Percentiles rank a stretch among this genome's conserved stretches.
Evolutionary conservation across 306 rosid species (phyloP).

Genomic region (Malus fusca): DNA sequence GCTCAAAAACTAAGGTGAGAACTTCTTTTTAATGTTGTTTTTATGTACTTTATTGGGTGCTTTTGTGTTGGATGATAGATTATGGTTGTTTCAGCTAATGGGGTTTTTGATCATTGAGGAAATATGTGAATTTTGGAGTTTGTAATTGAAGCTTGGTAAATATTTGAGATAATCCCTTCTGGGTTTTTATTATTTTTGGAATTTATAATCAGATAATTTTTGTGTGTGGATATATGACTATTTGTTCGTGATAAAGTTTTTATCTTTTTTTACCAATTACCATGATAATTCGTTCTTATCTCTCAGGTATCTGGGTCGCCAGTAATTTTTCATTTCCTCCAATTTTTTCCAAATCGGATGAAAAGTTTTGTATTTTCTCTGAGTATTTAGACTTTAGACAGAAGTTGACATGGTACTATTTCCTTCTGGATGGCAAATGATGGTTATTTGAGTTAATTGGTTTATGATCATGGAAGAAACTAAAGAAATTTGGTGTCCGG

Average conservation of each 20-base stretch:
- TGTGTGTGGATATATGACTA: neutral
- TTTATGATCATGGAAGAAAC: conserved; percentile 1
- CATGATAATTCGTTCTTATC: neutral
- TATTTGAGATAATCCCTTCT: neutral
- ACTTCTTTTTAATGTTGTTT: neutral
- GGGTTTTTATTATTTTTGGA: neutral
- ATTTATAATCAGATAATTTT: too few species aligned
- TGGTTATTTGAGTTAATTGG: neutral
- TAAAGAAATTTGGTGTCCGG: neutral
- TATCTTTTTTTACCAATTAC: neutral
- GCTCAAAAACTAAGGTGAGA: conserved; percentile 18
- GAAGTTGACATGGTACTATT: neutral
- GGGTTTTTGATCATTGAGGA: neutral
- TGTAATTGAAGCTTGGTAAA: neutral
- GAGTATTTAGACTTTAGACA: neutral
- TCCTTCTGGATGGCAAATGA: neutral
- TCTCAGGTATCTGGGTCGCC: neutral
- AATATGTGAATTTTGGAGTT: neutral
- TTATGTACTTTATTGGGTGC: neutral
- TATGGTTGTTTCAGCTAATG: neutral
- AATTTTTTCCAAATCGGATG: neutral
- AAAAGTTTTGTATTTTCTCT: neutral
- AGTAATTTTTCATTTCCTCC: neutral
- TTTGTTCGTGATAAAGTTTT: neutral
- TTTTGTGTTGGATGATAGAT: neutral